phyloP scores from a whole-genome alignment of 331 rosid genomes.

The Rosa hybrid region DNA sequence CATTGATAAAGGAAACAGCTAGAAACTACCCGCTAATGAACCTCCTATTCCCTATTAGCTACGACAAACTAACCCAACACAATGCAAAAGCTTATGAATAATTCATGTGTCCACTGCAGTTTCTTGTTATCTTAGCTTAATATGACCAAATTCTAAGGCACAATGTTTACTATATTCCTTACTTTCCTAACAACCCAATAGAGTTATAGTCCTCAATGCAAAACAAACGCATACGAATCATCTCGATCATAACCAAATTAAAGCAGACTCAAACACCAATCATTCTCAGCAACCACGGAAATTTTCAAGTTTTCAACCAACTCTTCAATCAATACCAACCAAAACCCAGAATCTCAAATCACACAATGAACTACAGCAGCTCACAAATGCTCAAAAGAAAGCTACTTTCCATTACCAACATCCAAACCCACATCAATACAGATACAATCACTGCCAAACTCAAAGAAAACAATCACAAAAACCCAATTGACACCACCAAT shows the following conservation, averaged over 20 bases:
- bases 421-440: constrained; percentile 11
- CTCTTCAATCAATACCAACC: constrained; percentile 1
- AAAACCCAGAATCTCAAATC: constrained; percentile 8
- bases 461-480: constrained; percentile 6
- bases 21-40: background rate
- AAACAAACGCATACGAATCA: background rate
- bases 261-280: background rate
- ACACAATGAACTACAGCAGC: constrained; percentile 1
- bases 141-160: background rate
- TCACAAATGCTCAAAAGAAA: constrained; percentile 12
- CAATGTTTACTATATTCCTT: background rate
- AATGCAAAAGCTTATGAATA: background rate
- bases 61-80: background rate
- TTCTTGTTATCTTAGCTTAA: background rate
- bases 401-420: background rate
- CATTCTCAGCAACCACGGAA: constrained; percentile 2
- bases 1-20: background rate
- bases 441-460: background rate
- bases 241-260: background rate
- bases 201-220: background rate
- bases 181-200: background rate
- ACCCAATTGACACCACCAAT: constrained; percentile 11
- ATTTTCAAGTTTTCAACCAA: background rate
- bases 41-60: background rate
- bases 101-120: background rate